Percentiles rank a stretch among this genome's conserved stretches.
These are phyloP conservation scores for Aspergillus glaucus DNA, from an alignment of 2,329 filamentous ascomycete genomes.

Conservation along the genomic window DNA sequence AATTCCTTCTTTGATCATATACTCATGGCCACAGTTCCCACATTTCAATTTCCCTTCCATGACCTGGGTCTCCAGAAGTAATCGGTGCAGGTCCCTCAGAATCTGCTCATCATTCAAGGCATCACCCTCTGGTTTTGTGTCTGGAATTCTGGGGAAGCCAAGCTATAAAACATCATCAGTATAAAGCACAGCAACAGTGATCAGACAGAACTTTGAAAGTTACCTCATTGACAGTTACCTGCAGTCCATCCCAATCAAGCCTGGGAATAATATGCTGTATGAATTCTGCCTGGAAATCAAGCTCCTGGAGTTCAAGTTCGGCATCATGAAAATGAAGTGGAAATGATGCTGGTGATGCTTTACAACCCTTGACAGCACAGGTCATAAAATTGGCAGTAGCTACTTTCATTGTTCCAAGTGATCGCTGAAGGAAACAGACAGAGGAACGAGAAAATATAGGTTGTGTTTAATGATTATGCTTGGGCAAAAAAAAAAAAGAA, in stretches of 20 bases:
- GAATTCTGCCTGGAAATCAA: slow-evolving; percentile 74
- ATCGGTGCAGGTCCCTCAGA: slow-evolving; percentile 68
- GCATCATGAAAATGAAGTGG: slow-evolving; percentile 89
- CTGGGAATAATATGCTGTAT: slow-evolving; percentile 78
- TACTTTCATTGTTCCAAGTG: slow-evolving; percentile 65
- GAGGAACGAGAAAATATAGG: neutral
- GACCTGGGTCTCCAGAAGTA: slow-evolving; percentile 86
- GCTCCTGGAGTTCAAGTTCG: slow-evolving; percentile 77
- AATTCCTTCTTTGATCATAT: slow-evolving; percentile 90
- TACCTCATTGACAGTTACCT: slow-evolving; percentile 64
- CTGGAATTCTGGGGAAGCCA: slow-evolving; percentile 68
- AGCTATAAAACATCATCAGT: slow-evolving; percentile 48
- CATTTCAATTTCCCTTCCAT: slow-evolving; percentile 84
- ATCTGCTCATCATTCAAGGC: slow-evolving; percentile 62
- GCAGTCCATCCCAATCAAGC: slow-evolving; percentile 79
- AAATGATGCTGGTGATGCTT: slow-evolving; percentile 69
- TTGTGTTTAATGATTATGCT: too few relatives aligned
- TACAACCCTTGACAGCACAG: slow-evolving; percentile 94
- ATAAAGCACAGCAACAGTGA: neutral
- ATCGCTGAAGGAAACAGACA: neutral
- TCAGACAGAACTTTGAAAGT: neutral
- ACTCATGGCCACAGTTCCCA: slow-evolving; percentile 87
- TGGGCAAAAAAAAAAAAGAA: too few relatives aligned
- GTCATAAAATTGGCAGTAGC: slow-evolving; percentile 94
- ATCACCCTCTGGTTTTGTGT: slow-evolving; percentile 57